Percentiles rank a stretch among this genome's conserved stretches.
Conservation (phyloP, 352 stramenopile genomes). For the Pythium coloratum region DNA sequence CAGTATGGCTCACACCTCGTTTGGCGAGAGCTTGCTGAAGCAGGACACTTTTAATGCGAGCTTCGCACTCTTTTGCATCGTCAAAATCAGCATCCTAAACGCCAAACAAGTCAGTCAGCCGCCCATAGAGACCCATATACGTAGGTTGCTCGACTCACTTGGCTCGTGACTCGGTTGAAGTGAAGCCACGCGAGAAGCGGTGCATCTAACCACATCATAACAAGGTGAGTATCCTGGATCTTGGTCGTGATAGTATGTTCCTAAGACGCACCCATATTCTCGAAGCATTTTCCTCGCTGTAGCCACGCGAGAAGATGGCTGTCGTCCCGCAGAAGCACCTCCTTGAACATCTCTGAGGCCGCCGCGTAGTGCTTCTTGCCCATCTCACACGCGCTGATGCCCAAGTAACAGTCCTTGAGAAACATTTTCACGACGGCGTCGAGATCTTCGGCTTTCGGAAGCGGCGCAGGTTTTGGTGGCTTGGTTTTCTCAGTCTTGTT, state of each 20-base stretch:
- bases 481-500: slow-evolving; percentile 3
- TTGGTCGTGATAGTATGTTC: not conserved
- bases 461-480: not conserved
- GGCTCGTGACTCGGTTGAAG: slow-evolving; percentile 48
- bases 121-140: too few relatives aligned
- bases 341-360: slow-evolving; percentile 65
- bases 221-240: not conserved
- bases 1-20: not conserved
- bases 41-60: slow-evolving; percentile 19
- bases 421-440: slow-evolving; percentile 65
- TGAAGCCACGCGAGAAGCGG: slow-evolving; percentile 70
- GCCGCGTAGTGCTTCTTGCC: slow-evolving; percentile 30
- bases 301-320: slow-evolving; percentile 49
- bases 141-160: slow-evolving; percentile 30
- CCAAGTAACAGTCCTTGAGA: slow-evolving; percentile 62
- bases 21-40: not conserved
- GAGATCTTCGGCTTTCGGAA: slow-evolving; percentile 54
- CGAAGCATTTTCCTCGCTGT: slow-evolving; percentile 53
- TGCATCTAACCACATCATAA: slow-evolving; percentile 26
- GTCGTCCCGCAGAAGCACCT: slow-evolving; percentile 61
- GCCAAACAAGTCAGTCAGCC: not conserved
- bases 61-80: slow-evolving; percentile 24
- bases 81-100: slow-evolving; percentile 21
- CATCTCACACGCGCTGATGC: slow-evolving; percentile 48
- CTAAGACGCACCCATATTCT: slow-evolving; percentile 37